Conservation (phyloP, 2,329 filamentous ascomycete species). For the Trichoderma pleuroti region DNA sequence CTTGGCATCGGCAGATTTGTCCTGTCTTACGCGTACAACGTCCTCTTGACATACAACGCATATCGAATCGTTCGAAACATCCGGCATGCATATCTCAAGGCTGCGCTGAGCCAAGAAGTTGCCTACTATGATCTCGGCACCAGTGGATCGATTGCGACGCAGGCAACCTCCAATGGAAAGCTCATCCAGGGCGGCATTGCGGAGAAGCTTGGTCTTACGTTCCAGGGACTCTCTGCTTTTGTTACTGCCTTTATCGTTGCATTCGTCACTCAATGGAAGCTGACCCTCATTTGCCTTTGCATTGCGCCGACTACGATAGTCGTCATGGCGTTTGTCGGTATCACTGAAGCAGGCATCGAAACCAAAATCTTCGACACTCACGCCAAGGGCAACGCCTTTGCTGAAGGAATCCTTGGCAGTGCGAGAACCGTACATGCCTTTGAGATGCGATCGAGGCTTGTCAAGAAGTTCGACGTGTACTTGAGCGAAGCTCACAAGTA, state of each 20-base stretch:
- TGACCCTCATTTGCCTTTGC: conserved; percentile 39
- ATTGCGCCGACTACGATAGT: conserved; percentile 28
- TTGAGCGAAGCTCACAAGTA: conserved; percentile 35
- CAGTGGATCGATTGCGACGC: conserved; percentile 41
- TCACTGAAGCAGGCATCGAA: conserved; percentile 31
- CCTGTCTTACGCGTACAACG: conserved; percentile 46
- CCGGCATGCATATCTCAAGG: conserved; percentile 47
- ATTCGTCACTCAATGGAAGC: conserved; percentile 42
- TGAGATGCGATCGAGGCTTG: conserved; percentile 37
- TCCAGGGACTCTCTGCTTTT: conserved; percentile 39
- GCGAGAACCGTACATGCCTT: conserved; percentile 43
- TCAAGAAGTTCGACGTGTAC: conserved; percentile 38
- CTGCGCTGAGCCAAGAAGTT: conserved; percentile 49
- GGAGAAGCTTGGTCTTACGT: conserved; percentile 39
- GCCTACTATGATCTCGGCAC: conserved; percentile 45
- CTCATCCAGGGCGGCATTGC: conserved; percentile 40
- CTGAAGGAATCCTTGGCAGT: conserved; percentile 38
- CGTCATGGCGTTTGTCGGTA: conserved; percentile 31
- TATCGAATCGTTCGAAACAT: conserved; percentile 48
- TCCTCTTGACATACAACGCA: conserved; percentile 47
- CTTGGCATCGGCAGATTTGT: conserved; percentile 53
- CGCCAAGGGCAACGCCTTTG: conserved; percentile 34
- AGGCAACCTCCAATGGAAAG: conserved; percentile 44
- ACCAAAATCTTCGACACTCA: conserved; percentile 35
- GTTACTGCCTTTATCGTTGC: conserved; percentile 39